Conservation (phyloP, 352 stramenopile genomes). For the Phytophthora idaei region DNA sequence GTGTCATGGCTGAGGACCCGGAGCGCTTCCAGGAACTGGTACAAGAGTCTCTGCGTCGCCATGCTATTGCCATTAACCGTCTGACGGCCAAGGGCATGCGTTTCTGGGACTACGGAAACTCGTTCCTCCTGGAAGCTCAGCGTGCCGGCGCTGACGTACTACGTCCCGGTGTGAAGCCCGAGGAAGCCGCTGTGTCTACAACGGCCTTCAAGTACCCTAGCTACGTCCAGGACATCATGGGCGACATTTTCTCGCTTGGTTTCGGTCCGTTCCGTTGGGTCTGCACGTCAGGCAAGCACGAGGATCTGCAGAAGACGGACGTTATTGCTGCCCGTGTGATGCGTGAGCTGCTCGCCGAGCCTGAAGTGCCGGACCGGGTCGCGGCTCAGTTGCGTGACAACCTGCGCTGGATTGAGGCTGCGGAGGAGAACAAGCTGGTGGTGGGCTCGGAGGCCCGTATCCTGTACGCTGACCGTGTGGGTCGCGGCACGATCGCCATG, state of each 20-base stretch:
- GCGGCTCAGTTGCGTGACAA: conserved; percentile 85
- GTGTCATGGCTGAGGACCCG: conserved; percentile 83
- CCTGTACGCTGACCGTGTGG: conserved; percentile 85
- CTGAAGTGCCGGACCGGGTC: conserved; percentile 52
- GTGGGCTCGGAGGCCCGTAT: conserved; percentile 90
- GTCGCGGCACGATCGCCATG: conserved; percentile 72
- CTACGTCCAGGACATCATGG: conserved; percentile 93
- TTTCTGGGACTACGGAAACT: conserved; percentile 93
- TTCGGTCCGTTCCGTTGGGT: conserved; percentile 92
- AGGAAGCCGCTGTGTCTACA: conserved; percentile 68
- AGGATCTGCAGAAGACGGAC: conserved; percentile 82
- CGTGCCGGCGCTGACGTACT: conserved; percentile 82
- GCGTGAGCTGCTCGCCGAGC: conserved; percentile 61
- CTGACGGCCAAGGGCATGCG: conserved; percentile 79
- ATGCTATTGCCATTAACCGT: conserved; percentile 83
- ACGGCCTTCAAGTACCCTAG: conserved; percentile 87
- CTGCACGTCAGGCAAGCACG: conserved; percentile 68
- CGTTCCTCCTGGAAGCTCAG: conserved; percentile 86
- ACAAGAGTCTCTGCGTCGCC: conserved; percentile 75
- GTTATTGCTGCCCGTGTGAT: conserved; percentile 75
- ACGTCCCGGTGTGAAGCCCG: conserved; percentile 41
- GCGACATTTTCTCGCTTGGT: conserved; percentile 90
- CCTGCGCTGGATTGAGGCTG: conserved; percentile 85
- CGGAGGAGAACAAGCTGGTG: conserved; percentile 85
- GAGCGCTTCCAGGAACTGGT: conserved; percentile 81